Evolutionary conservation across 257 asterid species (phyloP), one percentile per base, ranked within the genome.

Genomic region (Salvia rosmarinus): DNA sequence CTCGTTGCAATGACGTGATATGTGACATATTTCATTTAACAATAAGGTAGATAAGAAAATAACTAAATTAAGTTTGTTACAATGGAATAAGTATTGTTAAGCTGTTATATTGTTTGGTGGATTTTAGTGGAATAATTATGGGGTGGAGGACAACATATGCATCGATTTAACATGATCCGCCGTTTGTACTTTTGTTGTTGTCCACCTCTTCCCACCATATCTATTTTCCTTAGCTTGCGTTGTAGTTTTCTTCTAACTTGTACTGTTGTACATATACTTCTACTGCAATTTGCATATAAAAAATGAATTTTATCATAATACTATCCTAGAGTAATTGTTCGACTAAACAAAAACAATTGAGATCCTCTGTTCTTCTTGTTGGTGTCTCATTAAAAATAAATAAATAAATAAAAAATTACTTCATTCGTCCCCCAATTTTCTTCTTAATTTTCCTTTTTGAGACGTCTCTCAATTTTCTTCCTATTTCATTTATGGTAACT

Each of bases 121-220:
- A 60, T 14, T 34, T 60, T 60, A 60, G 30, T 34, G 60, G 30
- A 23, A 30, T 14, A 68, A 54, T 65, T 40, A 55, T 77, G 75
- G 67, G 72, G 55, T 42, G 74, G 49, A 39, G 23, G 64, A 55
- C 42, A 49, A 56, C 23, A 57, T n/a, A n/a, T 43, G 67, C 44
- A 25, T 17, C 46, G 55, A 34, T 35, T 76, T 21, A 78, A 77
- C 87, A 79, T 76, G 83, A 78, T 83, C 75, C 82, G 61, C 80
- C 77, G 81, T 72, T 80, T 72, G 83, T 80, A 75, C 57, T 73
- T 77, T 82, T 81, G 68, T 73, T 77, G 13, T 77, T 73, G 85
- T 77, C 81, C 54, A n/a, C 57, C 10, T 10, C 61, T 34, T 72
- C 37, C 42, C 67, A 6, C 60, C 25, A 21, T 16, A 11, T 51